Conservation (phyloP, 2,329 filamentous ascomycete species). For the Colletotrichum brevisporum region DNA sequence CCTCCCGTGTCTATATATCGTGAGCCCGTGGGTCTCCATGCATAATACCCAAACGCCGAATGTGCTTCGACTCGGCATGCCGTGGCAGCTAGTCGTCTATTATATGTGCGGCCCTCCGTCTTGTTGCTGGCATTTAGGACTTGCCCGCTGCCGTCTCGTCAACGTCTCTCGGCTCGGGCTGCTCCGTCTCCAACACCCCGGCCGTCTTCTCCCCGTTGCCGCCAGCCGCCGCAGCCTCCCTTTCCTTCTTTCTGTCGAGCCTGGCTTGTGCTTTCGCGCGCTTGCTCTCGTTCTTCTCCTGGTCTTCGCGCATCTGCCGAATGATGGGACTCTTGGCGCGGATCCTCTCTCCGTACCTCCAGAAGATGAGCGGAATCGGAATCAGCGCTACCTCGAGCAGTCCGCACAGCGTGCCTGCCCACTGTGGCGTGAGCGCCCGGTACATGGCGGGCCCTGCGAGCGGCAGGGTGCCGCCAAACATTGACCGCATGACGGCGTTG, state of each 20-base stretch:
- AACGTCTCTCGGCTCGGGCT: conserved; percentile 16
- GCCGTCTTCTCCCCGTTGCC: conserved; percentile 19
- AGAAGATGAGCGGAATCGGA: conserved; percentile 86
- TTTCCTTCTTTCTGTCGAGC: conserved; percentile 43
- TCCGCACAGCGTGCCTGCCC: conserved; percentile 83
- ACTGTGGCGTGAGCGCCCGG: conserved; percentile 76
- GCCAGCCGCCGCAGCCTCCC: conserved; percentile 23
- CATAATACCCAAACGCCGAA: conserved; percentile 4
- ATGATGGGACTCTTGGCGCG: conserved; percentile 65
- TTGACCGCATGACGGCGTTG: conserved; percentile 80
- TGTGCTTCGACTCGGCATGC: background rate
- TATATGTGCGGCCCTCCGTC: background rate
- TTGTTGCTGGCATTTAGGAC: background rate
- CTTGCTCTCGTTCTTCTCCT: conserved; percentile 54
- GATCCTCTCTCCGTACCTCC: conserved; percentile 70
- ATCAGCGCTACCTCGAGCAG: conserved; percentile 81
- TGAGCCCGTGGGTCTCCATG: background rate
- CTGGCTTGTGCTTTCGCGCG: conserved; percentile 48
- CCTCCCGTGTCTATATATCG: conserved; percentile 1
- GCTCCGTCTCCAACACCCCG: conserved; percentile 13
- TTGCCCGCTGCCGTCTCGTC: conserved; percentile 22
- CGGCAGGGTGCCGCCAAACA: conserved; percentile 84
- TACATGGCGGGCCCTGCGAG: conserved; percentile 84
- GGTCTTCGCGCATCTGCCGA: conserved; percentile 60
- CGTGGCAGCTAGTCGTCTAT: conserved; percentile 3